Percentiles rank a stretch among this genome's conserved stretches.
These are phyloP conservation scores for Graphilbum fragrans DNA, from an alignment of 2,329 filamentous ascomycete genomes.

Conservation along the genomic window DNA sequence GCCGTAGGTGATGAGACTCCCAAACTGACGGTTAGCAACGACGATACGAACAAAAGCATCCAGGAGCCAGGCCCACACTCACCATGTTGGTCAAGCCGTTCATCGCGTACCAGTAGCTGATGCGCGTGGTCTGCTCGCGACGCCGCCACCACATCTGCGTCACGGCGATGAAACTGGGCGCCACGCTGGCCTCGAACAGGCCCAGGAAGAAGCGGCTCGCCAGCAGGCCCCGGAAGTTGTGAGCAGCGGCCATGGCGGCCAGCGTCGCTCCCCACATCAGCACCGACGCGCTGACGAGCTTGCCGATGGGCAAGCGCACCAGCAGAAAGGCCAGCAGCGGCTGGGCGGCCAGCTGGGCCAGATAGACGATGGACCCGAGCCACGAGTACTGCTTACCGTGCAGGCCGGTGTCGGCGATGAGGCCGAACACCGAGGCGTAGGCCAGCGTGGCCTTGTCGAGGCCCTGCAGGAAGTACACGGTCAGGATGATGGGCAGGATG, in stretches of 20 bases:
- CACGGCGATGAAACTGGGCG: constrained; percentile 43
- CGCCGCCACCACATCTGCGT: constrained; percentile 52
- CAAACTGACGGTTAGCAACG: too few species aligned
- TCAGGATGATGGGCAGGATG: constrained; percentile 30
- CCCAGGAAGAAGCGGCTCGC: constrained; percentile 26
- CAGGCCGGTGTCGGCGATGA: constrained; percentile 9
- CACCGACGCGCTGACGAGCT: constrained; percentile 12
- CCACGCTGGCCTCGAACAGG: constrained; percentile 22
- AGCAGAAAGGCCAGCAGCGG: constrained; percentile 12
- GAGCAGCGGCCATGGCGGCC: constrained; percentile 14
- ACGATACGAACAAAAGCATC: too few species aligned
- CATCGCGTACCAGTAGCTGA: constrained; percentile 48
- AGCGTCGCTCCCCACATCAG: constrained; percentile 14
- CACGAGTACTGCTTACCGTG: constrained; percentile 10
- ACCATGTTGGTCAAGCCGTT: constrained; percentile 46
- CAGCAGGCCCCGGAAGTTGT: constrained; percentile 22
- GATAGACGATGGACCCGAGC: constrained; percentile 23
- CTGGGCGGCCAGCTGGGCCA: constrained; percentile 17
- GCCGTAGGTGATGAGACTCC: constrained; percentile 44
- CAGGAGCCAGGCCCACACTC: too few species aligned
- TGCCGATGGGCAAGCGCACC: constrained; percentile 14
- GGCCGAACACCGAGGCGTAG: constrained; percentile 10
- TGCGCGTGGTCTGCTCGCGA: constrained; percentile 43
- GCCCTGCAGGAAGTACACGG: constrained; percentile 13
- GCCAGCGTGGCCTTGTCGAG: constrained; percentile 12